Percentiles rank a stretch among this genome's conserved stretches.
Conservation (phyloP, 2,329 filamentous ascomycete genomes). For the Hypoxylon sp. region DNA sequence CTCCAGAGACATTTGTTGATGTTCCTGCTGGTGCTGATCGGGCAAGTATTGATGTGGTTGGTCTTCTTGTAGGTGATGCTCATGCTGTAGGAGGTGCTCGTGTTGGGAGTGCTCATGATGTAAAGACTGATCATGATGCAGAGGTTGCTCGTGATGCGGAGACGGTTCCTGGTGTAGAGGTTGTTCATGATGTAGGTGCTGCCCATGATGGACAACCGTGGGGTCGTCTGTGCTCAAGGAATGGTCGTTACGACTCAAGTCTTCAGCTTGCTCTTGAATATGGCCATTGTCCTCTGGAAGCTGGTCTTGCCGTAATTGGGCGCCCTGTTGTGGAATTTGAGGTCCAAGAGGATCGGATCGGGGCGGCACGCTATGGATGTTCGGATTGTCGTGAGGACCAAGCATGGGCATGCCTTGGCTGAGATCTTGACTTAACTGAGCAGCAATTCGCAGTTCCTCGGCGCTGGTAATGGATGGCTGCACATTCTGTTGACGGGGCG, state of each 20-base stretch:
- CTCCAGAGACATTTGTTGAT: conserved; percentile 45
- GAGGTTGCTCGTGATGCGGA: conserved; percentile 30
- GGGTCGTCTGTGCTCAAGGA: conserved; percentile 38
- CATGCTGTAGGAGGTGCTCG: conserved; percentile 30
- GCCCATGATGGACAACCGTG: conserved; percentile 42
- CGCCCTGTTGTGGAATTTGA: conserved; percentile 22
- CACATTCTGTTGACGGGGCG: conserved; percentile 57
- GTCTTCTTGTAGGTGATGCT: conserved; percentile 31
- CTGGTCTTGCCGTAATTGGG: conserved; percentile 29
- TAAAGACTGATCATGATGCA: conserved; percentile 29
- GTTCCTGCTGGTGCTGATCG: conserved; percentile 39
- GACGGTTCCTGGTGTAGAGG: conserved; percentile 46
- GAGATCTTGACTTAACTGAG: conserved; percentile 67
- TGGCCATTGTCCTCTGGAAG: conserved; percentile 33
- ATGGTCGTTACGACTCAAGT: conserved; percentile 30
- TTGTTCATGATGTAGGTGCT: conserved; percentile 43
- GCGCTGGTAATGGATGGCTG: conserved; percentile 58
- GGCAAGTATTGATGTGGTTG: conserved; percentile 37
- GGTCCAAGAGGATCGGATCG: conserved; percentile 51
- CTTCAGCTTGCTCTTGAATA: conserved; percentile 30
- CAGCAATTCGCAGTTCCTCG: conserved; percentile 69
- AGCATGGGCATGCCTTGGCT: conserved; percentile 62
- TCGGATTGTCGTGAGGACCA: conserved; percentile 59
- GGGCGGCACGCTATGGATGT: conserved; percentile 56
- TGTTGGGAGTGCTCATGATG: conserved; percentile 34